These are phyloP conservation scores for Salinomyces thailandicus DNA, from an alignment of 2,329 filamentous ascomycete species.

Conservation along the genomic window DNA sequence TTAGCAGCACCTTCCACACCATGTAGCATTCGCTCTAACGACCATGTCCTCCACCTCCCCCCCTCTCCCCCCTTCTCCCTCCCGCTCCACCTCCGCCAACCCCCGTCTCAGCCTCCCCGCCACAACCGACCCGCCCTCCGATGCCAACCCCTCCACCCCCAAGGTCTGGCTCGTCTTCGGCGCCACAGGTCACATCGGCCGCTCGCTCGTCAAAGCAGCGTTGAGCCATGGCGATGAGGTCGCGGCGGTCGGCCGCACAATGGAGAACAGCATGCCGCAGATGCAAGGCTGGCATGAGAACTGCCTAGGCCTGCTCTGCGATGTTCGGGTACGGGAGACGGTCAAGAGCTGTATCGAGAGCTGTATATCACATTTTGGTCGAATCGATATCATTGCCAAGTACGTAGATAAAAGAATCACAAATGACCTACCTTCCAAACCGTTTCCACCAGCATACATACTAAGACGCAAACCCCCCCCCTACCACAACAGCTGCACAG, in stretches of 20 bases:
- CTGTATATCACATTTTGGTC: slow-evolving; percentile 59
- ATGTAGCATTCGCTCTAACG: too few species aligned
- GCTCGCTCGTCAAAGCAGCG: slow-evolving; percentile 74
- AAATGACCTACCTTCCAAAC: too few species aligned
- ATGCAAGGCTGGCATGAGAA: slow-evolving; percentile 63
- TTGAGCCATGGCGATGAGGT: slow-evolving; percentile 52
- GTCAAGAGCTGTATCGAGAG: slow-evolving; percentile 61
- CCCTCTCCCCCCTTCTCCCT: slow-evolving; percentile 5
- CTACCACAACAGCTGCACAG: slow-evolving; percentile 55
- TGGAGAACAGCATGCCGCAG: slow-evolving; percentile 61
- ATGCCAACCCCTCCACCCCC: slow-evolving; percentile 58
- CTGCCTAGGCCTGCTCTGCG: slow-evolving; percentile 74
- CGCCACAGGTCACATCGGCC: slow-evolving; percentile 93
- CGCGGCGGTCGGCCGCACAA: slow-evolving; percentile 71
- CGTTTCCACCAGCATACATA: too few species aligned
- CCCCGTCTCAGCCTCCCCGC: slow-evolving; percentile 53
- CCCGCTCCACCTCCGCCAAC: slow-evolving; percentile 20
- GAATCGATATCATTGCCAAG: slow-evolving; percentile 81
- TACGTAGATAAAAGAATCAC: too few species aligned
- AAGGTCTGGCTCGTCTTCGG: slow-evolving; percentile 94
- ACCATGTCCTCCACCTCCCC: slow-evolving; percentile 1
- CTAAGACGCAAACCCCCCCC: too few species aligned
- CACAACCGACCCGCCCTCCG: slow-evolving; percentile 75
- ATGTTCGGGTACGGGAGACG: slow-evolving; percentile 72
- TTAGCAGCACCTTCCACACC: too few species aligned